Conservation (phyloP, 805 yeast genomes). For the Ascoidea tarda region DNA sequence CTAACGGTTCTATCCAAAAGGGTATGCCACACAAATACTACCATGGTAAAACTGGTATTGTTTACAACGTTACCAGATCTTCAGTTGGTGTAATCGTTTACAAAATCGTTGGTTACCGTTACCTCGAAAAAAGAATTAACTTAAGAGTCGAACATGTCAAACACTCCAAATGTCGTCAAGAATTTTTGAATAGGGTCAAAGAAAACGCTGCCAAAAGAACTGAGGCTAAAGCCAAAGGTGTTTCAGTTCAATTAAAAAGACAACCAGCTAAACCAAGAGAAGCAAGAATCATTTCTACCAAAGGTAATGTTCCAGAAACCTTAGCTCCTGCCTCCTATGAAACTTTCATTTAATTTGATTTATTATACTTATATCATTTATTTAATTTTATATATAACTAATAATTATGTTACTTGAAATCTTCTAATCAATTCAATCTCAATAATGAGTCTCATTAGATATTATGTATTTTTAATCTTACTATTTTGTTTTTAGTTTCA, state of each 20-base stretch:
- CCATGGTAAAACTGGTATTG: conserved; percentile 99
- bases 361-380: too few relatives aligned
- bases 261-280: conserved; percentile 98
- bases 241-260: conserved; percentile 87
- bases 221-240: conserved; percentile 94
- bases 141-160: conserved; percentile 97
- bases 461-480: too few relatives aligned
- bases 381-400: too few relatives aligned
- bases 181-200: conserved; percentile 97
- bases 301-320: conserved; percentile 82
- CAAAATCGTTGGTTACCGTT: conserved; percentile 99
- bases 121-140: conserved; percentile 97
- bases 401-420: too few relatives aligned
- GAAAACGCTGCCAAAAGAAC: conserved; percentile 83
- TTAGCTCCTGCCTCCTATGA: conserved; percentile 99
- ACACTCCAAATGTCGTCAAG: conserved; percentile 99
- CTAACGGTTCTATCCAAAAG: conserved; percentile 98
- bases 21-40: conserved; percentile 99
- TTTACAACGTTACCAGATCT: conserved; percentile 97
- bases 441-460: too few relatives aligned
- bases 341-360: conserved; percentile 75
- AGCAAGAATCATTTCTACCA: conserved; percentile 72
- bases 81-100: conserved; percentile 96
- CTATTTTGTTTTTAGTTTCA: too few relatives aligned
- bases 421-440: too few relatives aligned